A percentile compares a stretch with the other conserved stretches of the same genome.
These are phyloP conservation scores for Thinopyrum elongatum DNA, from an alignment of 176 grass and related monocot genomes.

Conservation along the genomic window DNA sequence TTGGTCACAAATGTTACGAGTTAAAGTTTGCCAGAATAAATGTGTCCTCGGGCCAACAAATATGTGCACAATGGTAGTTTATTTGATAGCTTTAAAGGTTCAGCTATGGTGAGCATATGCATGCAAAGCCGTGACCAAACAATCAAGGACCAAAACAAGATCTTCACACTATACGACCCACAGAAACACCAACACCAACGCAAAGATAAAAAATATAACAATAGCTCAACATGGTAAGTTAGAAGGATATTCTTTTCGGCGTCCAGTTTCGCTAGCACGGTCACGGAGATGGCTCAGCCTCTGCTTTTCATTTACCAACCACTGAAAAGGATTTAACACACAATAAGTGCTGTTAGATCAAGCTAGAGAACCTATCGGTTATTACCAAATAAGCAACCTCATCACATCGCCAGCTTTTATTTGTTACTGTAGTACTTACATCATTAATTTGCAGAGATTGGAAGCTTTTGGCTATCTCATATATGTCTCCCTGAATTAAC, in stretches of 20 bases:
- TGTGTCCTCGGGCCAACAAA: neutral
- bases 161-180: neutral
- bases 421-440: slow-evolving; percentile 46
- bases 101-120: neutral
- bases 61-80: neutral
- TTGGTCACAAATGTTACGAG: neutral
- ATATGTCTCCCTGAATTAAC: slow-evolving; percentile 66
- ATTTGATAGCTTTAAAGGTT: slow-evolving; percentile 6
- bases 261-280: slow-evolving; percentile 96
- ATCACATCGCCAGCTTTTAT: slow-evolving; percentile 13
- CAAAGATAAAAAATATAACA: slow-evolving; percentile 11
- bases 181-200: neutral
- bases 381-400: slow-evolving; percentile 27
- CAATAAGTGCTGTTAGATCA: slow-evolving; percentile 21
- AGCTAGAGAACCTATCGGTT: slow-evolving; percentile 9
- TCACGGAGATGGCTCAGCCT: slow-evolving; percentile 89
- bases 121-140: slow-evolving; percentile 17
- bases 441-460: slow-evolving; percentile 81
- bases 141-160: slow-evolving; percentile 4
- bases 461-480: slow-evolving; percentile 68
- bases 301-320: slow-evolving; percentile 91
- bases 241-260: slow-evolving; percentile 99
- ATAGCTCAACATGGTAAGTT: slow-evolving; percentile 17
- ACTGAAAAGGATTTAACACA: slow-evolving; percentile 51
- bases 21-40: slow-evolving; percentile 22